Evolutionary conservation across 805 yeast genomes (phyloP), one percentile per base, ranked within the genome.

Genomic region (Ogataea parapolymorpha): DNA sequence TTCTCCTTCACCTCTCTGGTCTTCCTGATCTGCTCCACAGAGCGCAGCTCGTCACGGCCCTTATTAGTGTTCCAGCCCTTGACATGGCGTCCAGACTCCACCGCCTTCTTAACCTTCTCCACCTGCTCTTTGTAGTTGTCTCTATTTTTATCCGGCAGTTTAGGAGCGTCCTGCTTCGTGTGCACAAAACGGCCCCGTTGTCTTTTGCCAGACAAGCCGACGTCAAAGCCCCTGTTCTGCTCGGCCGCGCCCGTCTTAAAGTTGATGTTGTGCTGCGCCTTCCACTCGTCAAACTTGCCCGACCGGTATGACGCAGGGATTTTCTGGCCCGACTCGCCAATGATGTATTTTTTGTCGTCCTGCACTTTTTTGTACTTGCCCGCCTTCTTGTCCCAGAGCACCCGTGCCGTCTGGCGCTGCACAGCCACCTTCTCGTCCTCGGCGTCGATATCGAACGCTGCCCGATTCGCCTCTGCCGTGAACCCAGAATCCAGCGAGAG

Each of bases 211-310:
- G 55, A 57, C 32, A 56, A 34, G 42, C 53, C 48, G 61, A 65
- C 59, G 58, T 66, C 56, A 43, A 62, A 62, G 22, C 63, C 54
- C 22, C 65, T 58, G 27, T 58, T 56, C 29, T 56, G 58, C 49
- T 79, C 86, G 49, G 68, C 58, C 0, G 83, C 68, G 10, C 86
- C 89, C 18, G 73, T 77, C 37, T 66, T 67, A 24, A 56, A 53
- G 33, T 79, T 71, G 32, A 79, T 56, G 50, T 74, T 77, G 61
- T 88, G 77, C 27, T 80, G 78, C 49, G 80, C 74, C 59, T 85
- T 85, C 99, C 99, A 93, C 31, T 82, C 83, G 41, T 90, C 98
- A 57, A 79, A 93, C 50, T 87, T 80, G 33, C 99, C 99, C 2
- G 95, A 81, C 58, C 86, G 75, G 67, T 81, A 88, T 11, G 93